phyloP scores from a whole-genome alignment of 306 rosid genomes.

The Begonia loranthoides region DNA sequence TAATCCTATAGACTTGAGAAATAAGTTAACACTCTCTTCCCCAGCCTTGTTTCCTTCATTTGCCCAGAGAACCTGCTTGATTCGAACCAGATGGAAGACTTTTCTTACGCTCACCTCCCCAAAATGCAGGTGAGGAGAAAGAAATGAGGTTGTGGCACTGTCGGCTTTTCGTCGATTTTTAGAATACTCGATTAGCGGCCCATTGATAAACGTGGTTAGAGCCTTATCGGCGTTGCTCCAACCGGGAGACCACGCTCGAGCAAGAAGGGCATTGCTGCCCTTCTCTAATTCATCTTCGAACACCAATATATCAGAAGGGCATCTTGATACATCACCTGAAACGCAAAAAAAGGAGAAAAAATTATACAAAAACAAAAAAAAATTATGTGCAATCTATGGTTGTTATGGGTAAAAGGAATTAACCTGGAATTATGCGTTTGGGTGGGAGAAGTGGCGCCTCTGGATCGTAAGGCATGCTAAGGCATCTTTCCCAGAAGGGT shows the following conservation, averaged over 20 bases:
- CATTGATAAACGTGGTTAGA: constrained; percentile 60
- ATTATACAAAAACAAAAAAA: no score
- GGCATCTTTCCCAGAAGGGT: constrained; percentile 95
- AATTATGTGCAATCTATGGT: no score
- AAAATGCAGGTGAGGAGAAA: constrained; percentile 92
- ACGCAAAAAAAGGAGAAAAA: background rate
- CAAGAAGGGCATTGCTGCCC: constrained; percentile 97
- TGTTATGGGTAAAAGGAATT: background rate
- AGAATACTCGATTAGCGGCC: constrained; percentile 73
- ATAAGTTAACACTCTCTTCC: constrained; percentile 81
- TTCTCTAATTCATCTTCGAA: constrained; percentile 92
- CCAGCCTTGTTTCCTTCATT: constrained; percentile 82
- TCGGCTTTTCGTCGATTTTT: constrained; percentile 87
- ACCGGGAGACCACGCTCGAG: constrained; percentile 99
- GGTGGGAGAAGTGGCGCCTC: constrained; percentile 98
- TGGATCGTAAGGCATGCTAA: constrained; percentile 96
- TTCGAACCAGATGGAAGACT: constrained; percentile 79
- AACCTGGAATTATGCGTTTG: constrained; percentile 84
- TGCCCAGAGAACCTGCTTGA: constrained; percentile 89
- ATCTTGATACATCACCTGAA: constrained; percentile 71
- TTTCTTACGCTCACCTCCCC: constrained; percentile 96
- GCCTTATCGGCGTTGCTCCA: constrained; percentile 97
- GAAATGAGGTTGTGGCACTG: constrained; percentile 82
- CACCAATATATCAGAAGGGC: constrained; percentile 36
- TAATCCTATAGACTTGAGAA: constrained; percentile 78